Evolutionary conservation across 768 basidiomycete species (phyloP), one percentile per base, ranked within the genome.

Genomic region (Basidioascus undulatus): DNA sequence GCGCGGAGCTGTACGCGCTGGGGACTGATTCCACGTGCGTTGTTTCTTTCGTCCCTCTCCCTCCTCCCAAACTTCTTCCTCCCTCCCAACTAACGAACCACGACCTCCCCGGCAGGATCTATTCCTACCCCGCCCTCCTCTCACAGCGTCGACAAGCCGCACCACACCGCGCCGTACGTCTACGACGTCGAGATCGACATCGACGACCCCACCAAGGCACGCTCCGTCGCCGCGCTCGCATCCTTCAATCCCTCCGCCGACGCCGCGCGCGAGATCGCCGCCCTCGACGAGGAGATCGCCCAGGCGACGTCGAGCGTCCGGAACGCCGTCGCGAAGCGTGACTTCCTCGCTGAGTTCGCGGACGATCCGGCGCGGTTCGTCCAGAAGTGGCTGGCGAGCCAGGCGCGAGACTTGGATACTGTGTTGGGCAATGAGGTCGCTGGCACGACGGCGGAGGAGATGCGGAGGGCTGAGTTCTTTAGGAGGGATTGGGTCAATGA

Each of bases 241-340:
- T 66, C 68, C 36, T 63, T 75, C 41, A 74, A n/a, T n/a, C n/a
- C n/a, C n/a, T n/a, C 67, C 47, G 74, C 77, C 39, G 80, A 81
- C 44, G 74, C 73, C 37, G 59, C 65, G 5, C 69, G 71, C 45
- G 68, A 70, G 37, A 61, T 89, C 16, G 52, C 64, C 13, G 75
- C 72, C 52, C 59, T 89, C 16, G 87, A 92, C 51, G 84, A 92
- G 37, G 83, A 94, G 81, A 79, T 84, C 45, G 73, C 78, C n/a
- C 64, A 76, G 21, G 65, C 74, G 31, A 74, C 78, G 0, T 82
- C 87, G 54, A 79, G 78, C 9, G 63, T 89, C 36, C 75, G 84
- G 49, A 83, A 83, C 51, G 70, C 83, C 1, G 75, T 82, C 51
- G 65, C 81, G 47, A 89, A 87, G 57, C 68, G 74, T 19, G 76